Conservation (phyloP, 805 yeast species). For the Saturnispora mendoncae region DNA sequence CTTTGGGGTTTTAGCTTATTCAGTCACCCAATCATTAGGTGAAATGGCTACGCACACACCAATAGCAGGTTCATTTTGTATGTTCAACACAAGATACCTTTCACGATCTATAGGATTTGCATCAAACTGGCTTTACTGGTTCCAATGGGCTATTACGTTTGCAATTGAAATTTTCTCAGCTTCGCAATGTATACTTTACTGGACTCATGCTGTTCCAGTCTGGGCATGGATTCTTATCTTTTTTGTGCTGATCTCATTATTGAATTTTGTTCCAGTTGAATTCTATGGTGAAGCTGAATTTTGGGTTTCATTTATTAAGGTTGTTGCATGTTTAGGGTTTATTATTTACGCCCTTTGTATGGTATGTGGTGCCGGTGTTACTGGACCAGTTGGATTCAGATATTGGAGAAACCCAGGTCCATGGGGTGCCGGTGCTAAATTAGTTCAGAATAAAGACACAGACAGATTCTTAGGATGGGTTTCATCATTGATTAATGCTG, state of each 20-base stretch:
- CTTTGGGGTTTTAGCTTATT: constrained; percentile 56
- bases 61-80: constrained; percentile 58
- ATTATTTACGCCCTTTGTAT: constrained; percentile 55
- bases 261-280: constrained; percentile 59
- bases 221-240: constrained; percentile 68
- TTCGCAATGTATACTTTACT: constrained; percentile 54
- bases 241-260: constrained; percentile 43
- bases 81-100: constrained; percentile 57
- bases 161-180: constrained; percentile 67
- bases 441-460: constrained; percentile 40
- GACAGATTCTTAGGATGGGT: constrained; percentile 64
- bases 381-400: constrained; percentile 69
- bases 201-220: constrained; percentile 63
- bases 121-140: constrained; percentile 67
- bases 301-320: constrained; percentile 62
- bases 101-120: constrained; percentile 69
- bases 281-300: constrained; percentile 70
- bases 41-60: constrained; percentile 79
- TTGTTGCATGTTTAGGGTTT: constrained; percentile 64
- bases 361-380: constrained; percentile 65
- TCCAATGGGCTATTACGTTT: constrained; percentile 69
- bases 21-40: constrained; percentile 64
- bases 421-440: constrained; percentile 50
- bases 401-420: constrained; percentile 78
- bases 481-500: constrained; percentile 59